These are phyloP conservation scores for Magnusiomyces ingens DNA, from an alignment of 1,139 yeast species.

Conservation along the genomic window DNA sequence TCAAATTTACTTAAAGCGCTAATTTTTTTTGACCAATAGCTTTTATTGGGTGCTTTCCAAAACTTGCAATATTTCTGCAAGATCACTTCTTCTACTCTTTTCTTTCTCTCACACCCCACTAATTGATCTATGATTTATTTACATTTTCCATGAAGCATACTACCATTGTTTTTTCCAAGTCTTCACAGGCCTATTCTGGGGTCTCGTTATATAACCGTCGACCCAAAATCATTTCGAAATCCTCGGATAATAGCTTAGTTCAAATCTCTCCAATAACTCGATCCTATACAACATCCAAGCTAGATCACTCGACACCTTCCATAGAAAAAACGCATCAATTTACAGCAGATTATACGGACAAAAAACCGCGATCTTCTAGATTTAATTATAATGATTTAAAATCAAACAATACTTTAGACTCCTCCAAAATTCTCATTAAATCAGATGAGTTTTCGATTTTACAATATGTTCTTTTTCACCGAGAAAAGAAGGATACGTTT, in stretches of 20 bases:
- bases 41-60: too few species aligned
- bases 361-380: neutral
- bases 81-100: neutral
- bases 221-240: neutral
- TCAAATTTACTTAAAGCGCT: too few species aligned
- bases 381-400: neutral
- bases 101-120: neutral
- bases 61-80: too few species aligned
- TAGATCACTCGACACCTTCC: too few species aligned
- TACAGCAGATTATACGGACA: too few species aligned
- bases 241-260: neutral
- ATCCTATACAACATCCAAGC: neutral
- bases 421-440: neutral
- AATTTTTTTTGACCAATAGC: too few species aligned
- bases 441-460: conserved; percentile 2
- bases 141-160: neutral
- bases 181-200: neutral
- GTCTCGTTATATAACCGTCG: neutral
- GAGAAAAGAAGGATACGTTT: neutral
- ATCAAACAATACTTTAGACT: neutral
- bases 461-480: neutral
- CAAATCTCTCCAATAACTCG: neutral
- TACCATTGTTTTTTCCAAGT: neutral
- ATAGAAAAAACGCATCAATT: too few species aligned
- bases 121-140: neutral